A percentile compares a stretch with the other conserved stretches of the same genome.
These are phyloP conservation scores for Mentha longifolia DNA, from an alignment of 257 asterid species.

Conservation along the genomic window DNA sequence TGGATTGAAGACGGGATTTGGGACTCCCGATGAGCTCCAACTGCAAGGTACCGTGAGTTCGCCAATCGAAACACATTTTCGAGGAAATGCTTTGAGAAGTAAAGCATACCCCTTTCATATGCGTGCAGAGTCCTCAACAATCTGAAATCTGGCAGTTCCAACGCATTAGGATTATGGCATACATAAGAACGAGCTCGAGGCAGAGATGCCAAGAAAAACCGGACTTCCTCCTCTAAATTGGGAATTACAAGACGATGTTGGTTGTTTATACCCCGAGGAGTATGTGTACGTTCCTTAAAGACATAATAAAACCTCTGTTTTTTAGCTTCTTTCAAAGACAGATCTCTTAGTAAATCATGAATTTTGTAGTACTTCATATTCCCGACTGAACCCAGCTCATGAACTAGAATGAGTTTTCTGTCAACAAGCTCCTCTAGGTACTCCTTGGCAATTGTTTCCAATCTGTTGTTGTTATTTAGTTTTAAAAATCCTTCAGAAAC, in stretches of 20 bases:
- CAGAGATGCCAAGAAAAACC: not conserved
- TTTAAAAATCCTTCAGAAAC: constrained; percentile 32
- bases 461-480: not conserved
- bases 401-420: constrained; percentile 27
- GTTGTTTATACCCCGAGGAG: not conserved
- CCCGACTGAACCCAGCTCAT: not conserved
- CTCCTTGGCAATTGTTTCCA: constrained; percentile 20
- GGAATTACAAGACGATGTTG: constrained; percentile 24
- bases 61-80: too few species aligned
- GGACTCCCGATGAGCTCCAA: too few species aligned
- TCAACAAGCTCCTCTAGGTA: constrained; percentile 10
- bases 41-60: too few species aligned
- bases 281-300: too few species aligned
- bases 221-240: not conserved
- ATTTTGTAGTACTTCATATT: constrained; percentile 1
- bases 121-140: too few species aligned
- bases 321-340: constrained; percentile 25
- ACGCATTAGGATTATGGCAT: too few species aligned
- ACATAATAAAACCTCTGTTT: constrained; percentile 30
- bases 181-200: too few species aligned
- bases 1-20: too few species aligned
- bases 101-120: too few species aligned
- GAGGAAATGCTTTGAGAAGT: too few species aligned
- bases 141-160: too few species aligned
- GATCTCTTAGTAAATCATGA: constrained; percentile 25